Evolutionary conservation across 257 asterid genomes (phyloP).

Genomic region (Przewalskia tangutica): DNA sequence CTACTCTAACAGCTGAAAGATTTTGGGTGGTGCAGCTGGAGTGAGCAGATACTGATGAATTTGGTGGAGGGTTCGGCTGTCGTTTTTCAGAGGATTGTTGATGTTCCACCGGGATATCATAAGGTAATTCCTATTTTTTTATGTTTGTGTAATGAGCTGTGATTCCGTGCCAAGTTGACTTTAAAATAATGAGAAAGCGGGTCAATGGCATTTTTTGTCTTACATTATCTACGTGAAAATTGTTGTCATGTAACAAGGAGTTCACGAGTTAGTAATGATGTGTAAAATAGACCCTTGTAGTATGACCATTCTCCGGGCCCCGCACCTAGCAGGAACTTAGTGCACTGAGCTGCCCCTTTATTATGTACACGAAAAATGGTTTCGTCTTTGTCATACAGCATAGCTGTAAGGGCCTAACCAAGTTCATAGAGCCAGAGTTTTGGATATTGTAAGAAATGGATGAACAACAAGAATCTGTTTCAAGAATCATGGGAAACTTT

Average conservation of each 20-base stretch:
- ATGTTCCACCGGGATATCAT: constrained; percentile 61
- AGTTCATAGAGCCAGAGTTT: neutral
- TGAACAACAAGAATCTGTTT: neutral
- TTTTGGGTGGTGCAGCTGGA: constrained; percentile 42
- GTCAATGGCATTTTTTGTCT: neutral
- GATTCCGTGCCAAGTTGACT: neutral
- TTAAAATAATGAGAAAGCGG: neutral
- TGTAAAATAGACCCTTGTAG: too few relatives aligned
- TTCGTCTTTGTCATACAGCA: neutral
- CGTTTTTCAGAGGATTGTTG: constrained; percentile 40
- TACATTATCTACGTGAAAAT: too few relatives aligned
- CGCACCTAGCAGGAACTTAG: too few relatives aligned
- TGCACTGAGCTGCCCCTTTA: too few relatives aligned
- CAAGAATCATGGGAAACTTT: neutral
- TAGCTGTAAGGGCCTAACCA: neutral
- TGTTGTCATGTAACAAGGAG: neutral
- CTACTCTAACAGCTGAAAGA: neutral
- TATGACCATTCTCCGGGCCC: too few relatives aligned
- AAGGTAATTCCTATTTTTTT: constrained; percentile 25
- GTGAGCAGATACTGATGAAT: constrained; percentile 35
- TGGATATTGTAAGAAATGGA: neutral
- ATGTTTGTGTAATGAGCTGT: neutral
- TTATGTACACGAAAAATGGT: neutral
- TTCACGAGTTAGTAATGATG: too few relatives aligned
- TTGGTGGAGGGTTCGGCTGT: constrained; percentile 42